Percentiles rank a stretch among this genome's conserved stretches.
These are phyloP conservation scores for Tulasnella sp. DNA, from an alignment of 768 basidiomycete genomes.

Conservation along the genomic window DNA sequence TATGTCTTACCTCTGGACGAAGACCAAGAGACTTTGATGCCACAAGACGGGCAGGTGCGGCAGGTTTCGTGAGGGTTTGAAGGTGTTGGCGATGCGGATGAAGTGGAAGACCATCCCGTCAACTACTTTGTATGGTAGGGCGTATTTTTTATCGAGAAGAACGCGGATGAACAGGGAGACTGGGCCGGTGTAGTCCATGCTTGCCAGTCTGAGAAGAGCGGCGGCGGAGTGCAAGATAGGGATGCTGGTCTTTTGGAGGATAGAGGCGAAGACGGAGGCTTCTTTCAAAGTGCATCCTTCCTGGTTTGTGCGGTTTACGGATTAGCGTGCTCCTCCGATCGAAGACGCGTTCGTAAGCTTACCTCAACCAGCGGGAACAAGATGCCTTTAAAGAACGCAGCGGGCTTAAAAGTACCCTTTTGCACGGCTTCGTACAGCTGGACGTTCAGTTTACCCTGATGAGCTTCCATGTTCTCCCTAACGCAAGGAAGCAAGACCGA, in stretches of 20 bases:
- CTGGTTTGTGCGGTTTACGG: constrained; percentile 30
- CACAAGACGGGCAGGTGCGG: constrained; percentile 92
- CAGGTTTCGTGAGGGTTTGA: constrained; percentile 55
- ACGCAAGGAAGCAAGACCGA: constrained; percentile 87
- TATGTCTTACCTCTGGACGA: constrained; percentile 69
- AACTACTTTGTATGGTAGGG: constrained; percentile 94
- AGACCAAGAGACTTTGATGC: constrained; percentile 94
- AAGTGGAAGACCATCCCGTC: constrained; percentile 98
- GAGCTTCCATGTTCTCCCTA: constrained; percentile 74
- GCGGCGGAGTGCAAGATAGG: constrained; percentile 97
- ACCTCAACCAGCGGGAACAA: constrained; percentile 93
- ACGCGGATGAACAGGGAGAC: constrained; percentile 97
- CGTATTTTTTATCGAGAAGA: constrained; percentile 94
- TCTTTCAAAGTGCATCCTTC: constrained; percentile 85
- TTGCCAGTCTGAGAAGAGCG: constrained; percentile 83
- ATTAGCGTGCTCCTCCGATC: not conserved
- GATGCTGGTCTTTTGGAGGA: constrained; percentile 82
- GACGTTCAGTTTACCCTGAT: constrained; percentile 75
- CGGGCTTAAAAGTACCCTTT: constrained; percentile 89
- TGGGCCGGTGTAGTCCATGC: constrained; percentile 94
- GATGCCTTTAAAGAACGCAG: constrained; percentile 97
- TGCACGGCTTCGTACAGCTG: constrained; percentile 93
- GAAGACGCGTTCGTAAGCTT: constrained; percentile 27
- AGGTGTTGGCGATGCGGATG: constrained; percentile 87
- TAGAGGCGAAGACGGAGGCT: constrained; percentile 87